Conservation (phyloP, 805 yeast species). For the Ogataea nitratoaversa region DNA sequence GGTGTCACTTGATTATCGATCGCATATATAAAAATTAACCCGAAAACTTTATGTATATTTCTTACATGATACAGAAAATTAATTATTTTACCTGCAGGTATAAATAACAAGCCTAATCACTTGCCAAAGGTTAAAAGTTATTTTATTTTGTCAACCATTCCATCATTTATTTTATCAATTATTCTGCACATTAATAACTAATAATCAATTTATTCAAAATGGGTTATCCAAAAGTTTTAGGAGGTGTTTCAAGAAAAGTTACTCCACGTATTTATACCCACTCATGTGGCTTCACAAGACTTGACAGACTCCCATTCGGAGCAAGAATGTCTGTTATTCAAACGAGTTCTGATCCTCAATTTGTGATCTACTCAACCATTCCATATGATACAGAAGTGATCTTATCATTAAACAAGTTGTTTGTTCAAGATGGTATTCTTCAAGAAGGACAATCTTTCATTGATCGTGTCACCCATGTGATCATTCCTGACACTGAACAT, state of each 20-base stretch:
- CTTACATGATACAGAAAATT: no score
- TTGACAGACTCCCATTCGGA: conserved; percentile 30
- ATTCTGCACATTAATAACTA: no score
- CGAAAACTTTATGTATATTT: no score
- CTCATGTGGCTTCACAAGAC: conserved; percentile 33
- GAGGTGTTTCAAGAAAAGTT: conserved; percentile 36
- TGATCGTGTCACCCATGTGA: conserved; percentile 41
- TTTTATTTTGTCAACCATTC: no score
- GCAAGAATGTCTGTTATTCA: conserved; percentile 37
- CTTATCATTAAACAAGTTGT: conserved; percentile 31
- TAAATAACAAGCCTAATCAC: no score
- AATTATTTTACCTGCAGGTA: no score
- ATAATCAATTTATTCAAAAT: no score
- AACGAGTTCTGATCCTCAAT: conserved; percentile 24
- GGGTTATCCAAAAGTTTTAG: conserved; percentile 38
- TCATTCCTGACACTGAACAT: conserved; percentile 64
- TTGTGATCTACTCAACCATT: conserved; percentile 54
- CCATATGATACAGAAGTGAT: conserved; percentile 48
- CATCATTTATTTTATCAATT: background rate
- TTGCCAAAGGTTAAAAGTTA: no score
- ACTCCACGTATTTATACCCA: conserved; percentile 30
- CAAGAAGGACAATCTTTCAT: conserved; percentile 31
- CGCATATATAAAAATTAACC: no score
- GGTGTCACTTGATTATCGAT: no score
- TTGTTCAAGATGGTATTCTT: conserved; percentile 23